These are phyloP conservation scores for Podila minutissima DNA, from an alignment of 192 early-diverging fungal genomes.

Conservation along the genomic window DNA sequence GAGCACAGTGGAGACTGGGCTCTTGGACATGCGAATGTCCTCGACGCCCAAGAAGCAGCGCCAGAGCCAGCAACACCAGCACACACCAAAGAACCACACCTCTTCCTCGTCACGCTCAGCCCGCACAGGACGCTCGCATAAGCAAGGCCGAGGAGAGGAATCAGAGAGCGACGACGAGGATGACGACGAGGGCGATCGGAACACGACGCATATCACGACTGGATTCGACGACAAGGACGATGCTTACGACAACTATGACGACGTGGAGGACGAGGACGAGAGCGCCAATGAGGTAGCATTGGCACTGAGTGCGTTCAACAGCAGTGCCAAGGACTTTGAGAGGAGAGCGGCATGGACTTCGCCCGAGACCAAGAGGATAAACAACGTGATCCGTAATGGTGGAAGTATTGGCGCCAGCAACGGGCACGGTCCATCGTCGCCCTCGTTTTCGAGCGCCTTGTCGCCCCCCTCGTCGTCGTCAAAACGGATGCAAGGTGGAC, in stretches of 20 bases:
- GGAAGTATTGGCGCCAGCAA: too few relatives aligned
- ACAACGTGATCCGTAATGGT: too few relatives aligned
- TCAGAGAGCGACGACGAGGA: background rate
- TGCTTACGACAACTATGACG: background rate
- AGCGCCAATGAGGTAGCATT: background rate
- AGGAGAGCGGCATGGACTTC: too few relatives aligned
- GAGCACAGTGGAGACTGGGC: background rate
- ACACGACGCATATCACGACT: background rate
- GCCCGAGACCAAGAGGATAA: too few relatives aligned
- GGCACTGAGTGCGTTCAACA: background rate
- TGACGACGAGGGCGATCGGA: background rate
- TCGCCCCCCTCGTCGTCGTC: background rate
- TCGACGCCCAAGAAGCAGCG: background rate
- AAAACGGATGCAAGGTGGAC: background rate
- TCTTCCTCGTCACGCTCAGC: background rate
- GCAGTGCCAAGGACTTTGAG: too few relatives aligned
- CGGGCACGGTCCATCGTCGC: too few relatives aligned
- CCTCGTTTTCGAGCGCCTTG: background rate
- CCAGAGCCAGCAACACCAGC: background rate
- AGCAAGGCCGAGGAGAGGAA: background rate
- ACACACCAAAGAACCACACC: background rate
- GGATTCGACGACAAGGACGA: background rate
- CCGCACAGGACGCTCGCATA: background rate
- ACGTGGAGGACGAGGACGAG: background rate
- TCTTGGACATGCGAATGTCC: constrained; percentile 2